Base-by-base conservation (phyloP, 345 rosid species). In the Hevea brasiliensis region DNA sequence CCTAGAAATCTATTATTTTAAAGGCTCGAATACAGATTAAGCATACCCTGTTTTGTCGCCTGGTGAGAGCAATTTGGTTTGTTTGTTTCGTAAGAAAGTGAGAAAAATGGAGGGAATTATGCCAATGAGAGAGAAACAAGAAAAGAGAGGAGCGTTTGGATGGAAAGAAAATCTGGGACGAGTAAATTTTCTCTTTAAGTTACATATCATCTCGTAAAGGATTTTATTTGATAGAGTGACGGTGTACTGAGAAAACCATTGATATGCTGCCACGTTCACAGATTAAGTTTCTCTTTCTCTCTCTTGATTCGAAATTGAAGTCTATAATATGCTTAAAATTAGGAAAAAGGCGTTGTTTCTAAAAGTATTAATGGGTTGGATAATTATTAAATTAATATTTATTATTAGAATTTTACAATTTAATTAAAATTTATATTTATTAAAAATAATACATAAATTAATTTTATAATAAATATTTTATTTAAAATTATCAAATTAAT, bases 1-100 rank as follows among this genome's bases (percentile, higher is more conserved):
- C 79, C 88, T 72, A 73, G 65, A 61, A 71, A 68, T 41, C 18
- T 70, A 64, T 32, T 4, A 7, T 44, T 41, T 10, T 20, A 61
- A 60, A 40, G 37, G 24, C 74, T 67, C 8, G 17, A 41, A 61
- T 18, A 21, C 17, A 44, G 29, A 70, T 35, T 4, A 50, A 54
- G 8, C 84, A 74, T 81, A 79, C 81, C 83, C 65, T 47, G 41
- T 59, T 61, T 8, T 35, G 56, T 27, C 29, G 62, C 24, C 21
- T 68, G 67, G 20, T 17, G 60, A 24, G 13, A 70, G 24, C 23
- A 50, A 42, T 27, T 17, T 48, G 44, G 69, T 26, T 29, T 15
- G 68, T 58, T 64, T 61, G 55, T 61, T 64, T 66, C 50, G 7
- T 44, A 2, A 53, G 55, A 23, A 68, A 72, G 53, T 51, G 55